These are phyloP conservation scores for Protomyces inouyei DNA, from an alignment of 1,139 yeast genomes.

Conservation along the genomic window DNA sequence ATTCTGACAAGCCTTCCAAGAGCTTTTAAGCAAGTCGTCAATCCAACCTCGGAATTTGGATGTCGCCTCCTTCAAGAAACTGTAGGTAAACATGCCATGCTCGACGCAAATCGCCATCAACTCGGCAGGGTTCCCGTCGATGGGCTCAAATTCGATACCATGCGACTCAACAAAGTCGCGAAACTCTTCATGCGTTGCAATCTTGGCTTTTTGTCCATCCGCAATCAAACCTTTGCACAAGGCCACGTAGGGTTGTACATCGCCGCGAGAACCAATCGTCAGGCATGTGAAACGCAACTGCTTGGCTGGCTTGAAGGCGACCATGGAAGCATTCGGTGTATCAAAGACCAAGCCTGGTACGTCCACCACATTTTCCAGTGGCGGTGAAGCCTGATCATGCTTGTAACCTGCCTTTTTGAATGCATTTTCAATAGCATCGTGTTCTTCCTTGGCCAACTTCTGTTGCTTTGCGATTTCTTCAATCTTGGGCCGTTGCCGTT, in stretches of 20 bases:
- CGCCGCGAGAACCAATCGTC: slow-evolving; percentile 93
- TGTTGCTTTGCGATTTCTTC: background rate
- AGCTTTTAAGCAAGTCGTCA: slow-evolving; percentile 56
- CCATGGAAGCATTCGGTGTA: slow-evolving; percentile 27
- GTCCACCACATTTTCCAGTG: slow-evolving; percentile 14
- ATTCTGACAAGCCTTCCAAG: slow-evolving; percentile 87
- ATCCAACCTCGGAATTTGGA: slow-evolving; percentile 88
- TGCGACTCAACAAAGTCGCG: slow-evolving; percentile 64
- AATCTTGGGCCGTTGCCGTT: background rate
- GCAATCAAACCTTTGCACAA: slow-evolving; percentile 68
- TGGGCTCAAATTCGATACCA: slow-evolving; percentile 62
- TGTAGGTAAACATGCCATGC: slow-evolving; percentile 80
- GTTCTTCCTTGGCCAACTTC: slow-evolving; percentile 35
- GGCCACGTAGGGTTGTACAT: slow-evolving; percentile 92
- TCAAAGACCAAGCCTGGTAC: slow-evolving; percentile 33
- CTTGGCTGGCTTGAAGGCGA: slow-evolving; percentile 30
- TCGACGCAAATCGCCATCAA: slow-evolving; percentile 88
- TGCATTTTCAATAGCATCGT: slow-evolving; percentile 31
- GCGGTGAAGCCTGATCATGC: slow-evolving; percentile 24
- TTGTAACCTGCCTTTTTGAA: slow-evolving; percentile 12
- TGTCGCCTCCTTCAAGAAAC: slow-evolving; percentile 78
- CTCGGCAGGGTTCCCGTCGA: slow-evolving; percentile 93
- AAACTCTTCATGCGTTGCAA: slow-evolving; percentile 82
- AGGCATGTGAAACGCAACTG: slow-evolving; percentile 61
- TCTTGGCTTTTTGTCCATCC: slow-evolving; percentile 79